Conservation (phyloP, 805 yeast species). For the Cyberlindnera galapagoensis region DNA sequence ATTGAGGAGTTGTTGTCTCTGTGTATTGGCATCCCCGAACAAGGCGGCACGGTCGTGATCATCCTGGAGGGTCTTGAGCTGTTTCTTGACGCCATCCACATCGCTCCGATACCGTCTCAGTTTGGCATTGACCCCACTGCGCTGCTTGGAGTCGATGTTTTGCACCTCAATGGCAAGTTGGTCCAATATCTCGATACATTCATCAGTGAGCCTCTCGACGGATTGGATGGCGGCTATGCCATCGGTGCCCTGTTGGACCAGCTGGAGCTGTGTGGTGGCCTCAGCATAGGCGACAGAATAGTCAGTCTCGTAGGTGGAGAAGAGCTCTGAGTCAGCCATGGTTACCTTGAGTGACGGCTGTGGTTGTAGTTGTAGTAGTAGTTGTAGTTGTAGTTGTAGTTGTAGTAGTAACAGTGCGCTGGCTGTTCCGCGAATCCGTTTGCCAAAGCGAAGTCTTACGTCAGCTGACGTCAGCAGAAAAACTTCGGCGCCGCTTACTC, state of each 20-base stretch:
- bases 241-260: no score
- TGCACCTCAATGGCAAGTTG: slow-evolving; percentile 86
- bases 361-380: no score
- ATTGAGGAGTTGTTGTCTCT: slow-evolving; percentile 72
- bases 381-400: no score
- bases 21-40: slow-evolving; percentile 55
- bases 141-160: slow-evolving; percentile 64
- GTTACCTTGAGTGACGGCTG: no score
- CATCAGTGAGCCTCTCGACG: slow-evolving; percentile 67
- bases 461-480: no score
- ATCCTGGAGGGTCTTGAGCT: slow-evolving; percentile 53
- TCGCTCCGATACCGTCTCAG: slow-evolving; percentile 65
- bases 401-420: no score
- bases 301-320: slow-evolving; percentile 32
- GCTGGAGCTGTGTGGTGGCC: slow-evolving; percentile 55
- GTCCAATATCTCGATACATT: slow-evolving; percentile 72
- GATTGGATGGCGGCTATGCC: slow-evolving; percentile 51
- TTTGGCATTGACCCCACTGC: slow-evolving; percentile 69
- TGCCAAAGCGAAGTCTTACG: no score
- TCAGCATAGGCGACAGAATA: slow-evolving; percentile 60
- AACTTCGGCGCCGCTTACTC: not conserved
- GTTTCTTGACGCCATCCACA: slow-evolving; percentile 50
- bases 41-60: slow-evolving; percentile 66
- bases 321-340: slow-evolving; percentile 22
- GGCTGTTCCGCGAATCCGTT: no score